Conservation (phyloP, 164 flowering plant genomes). For the Santalum album region DNA sequence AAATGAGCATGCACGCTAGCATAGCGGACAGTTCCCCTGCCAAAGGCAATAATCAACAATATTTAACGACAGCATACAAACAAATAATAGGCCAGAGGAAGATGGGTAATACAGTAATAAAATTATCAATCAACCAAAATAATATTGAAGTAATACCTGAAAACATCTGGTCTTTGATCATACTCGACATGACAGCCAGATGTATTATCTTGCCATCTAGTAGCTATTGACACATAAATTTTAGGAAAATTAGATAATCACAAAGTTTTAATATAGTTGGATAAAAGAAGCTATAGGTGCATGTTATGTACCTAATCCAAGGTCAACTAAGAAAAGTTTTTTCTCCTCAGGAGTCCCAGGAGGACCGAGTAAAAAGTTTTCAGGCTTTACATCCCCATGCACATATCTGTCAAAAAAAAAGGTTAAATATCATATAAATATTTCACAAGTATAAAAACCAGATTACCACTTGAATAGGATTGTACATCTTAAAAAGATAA, state of each 20-base stretch:
- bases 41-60: too few species aligned
- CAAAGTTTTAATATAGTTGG: neutral
- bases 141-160: constrained; percentile 31
- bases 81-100: too few species aligned
- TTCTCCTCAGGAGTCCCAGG: constrained; percentile 57
- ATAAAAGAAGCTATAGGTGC: neutral
- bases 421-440: too few species aligned
- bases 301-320: constrained; percentile 49
- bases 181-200: constrained; percentile 55
- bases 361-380: constrained; percentile 58
- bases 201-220: constrained; percentile 40
- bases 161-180: constrained; percentile 70
- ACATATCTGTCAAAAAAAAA: constrained; percentile 34
- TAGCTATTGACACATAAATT: constrained; percentile 23
- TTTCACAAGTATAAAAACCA: neutral
- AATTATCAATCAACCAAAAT: neutral
- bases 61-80: too few species aligned
- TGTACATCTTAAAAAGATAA: too few species aligned
- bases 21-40: constrained; percentile 64
- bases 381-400: constrained; percentile 75
- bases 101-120: too few species aligned
- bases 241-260: neutral
- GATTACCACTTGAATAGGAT: neutral
- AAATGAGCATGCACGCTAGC: constrained; percentile 71
- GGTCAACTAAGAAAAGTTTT: constrained; percentile 52